Base-by-base conservation (phyloP, 306 rosid genomes). In the Casuarina glauca region DNA sequence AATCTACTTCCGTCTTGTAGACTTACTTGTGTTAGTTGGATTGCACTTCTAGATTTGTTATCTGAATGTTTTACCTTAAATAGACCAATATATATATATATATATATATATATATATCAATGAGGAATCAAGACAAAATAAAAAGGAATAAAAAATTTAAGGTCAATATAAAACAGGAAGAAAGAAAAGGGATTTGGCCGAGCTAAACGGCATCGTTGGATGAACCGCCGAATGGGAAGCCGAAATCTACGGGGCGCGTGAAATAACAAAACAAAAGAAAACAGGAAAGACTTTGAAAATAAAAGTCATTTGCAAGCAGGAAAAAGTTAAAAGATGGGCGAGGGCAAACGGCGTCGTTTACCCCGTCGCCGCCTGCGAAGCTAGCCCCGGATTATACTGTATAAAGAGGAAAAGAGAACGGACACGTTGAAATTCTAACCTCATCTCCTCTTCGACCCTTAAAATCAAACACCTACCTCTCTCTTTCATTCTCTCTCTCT, bases 331-430 rank as follows among this genome's bases (percentile, higher is more conserved):
- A 6, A 20, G 63, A 15, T 13, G 38, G 52, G 32, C 9, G 19
- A 2, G 10, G 9, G 15, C 4, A 84, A 81, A 87, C 90, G 88
- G 39, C 78, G 86, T 79, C 88, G 90, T 84, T 61, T 10, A 1
- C 0, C 4, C 16, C 0, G 35, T 78, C 74, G 72, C 74, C 86
- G 72, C 73, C 74, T 16, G 61, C 44, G 45, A 35, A 70, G 39
- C 26, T 4, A 74, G 77, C 45, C 58, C n/a, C 51, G 58, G 72
- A 3, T 20, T 35, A 19, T 36, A 36, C 15, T 36, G 35, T 32
- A 62, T 5, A 36, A 38, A 60, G 43, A 62, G 43, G n/a, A 10
- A 4, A 38, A 9, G 43, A 16, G 72, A 16, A 77, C 46, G 4
- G 17, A 43, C 38, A 45, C 70, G 80, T 80, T 69, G 81, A 82